These are phyloP conservation scores for Vanrija pseudolonga DNA, from an alignment of 1,284 basidiomycete species.

Conservation along the genomic window DNA sequence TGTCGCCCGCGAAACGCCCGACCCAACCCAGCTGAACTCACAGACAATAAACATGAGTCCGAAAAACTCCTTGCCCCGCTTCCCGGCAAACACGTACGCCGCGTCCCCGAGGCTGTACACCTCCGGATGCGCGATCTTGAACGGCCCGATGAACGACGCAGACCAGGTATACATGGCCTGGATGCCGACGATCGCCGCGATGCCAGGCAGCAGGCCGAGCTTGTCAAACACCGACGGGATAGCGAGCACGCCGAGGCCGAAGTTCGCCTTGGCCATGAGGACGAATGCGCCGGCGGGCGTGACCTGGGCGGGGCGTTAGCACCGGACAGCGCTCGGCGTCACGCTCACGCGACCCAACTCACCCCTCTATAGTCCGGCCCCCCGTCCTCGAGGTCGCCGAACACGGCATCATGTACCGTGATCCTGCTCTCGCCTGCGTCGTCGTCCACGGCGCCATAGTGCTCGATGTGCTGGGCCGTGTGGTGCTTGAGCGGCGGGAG, in stretches of 20 bases:
- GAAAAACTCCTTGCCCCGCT: constrained; percentile 22
- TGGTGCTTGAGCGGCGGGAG: too few species aligned
- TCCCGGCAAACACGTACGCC: constrained; percentile 23
- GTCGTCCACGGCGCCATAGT: too few species aligned
- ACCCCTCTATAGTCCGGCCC: constrained; percentile 33
- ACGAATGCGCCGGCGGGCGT: constrained; percentile 16
- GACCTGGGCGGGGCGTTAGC: constrained; percentile 2
- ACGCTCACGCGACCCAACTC: background rate
- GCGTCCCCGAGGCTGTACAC: constrained; percentile 29
- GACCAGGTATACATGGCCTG: constrained; percentile 29
- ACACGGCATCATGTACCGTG: constrained; percentile 23
- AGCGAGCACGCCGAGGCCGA: constrained; percentile 35
- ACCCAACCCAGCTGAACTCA: background rate
- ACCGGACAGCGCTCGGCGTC: constrained; percentile 1
- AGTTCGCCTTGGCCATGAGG: constrained; percentile 30
- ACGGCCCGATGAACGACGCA: constrained; percentile 24
- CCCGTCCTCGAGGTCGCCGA: constrained; percentile 21
- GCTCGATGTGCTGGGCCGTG: too few species aligned
- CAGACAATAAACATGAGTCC: constrained; percentile 17
- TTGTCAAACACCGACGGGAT: constrained; percentile 33
- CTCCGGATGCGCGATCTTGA: constrained; percentile 24
- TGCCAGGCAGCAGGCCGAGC: constrained; percentile 33
- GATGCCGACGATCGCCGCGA: constrained; percentile 26
- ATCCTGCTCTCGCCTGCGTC: too few species aligned
- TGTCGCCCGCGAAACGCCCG: too few species aligned